Evolutionary conservation across 202 grass and related monocot genomes (phyloP), one percentile per base, ranked within the genome.

Genomic region (Elaeis oleifera): DNA sequence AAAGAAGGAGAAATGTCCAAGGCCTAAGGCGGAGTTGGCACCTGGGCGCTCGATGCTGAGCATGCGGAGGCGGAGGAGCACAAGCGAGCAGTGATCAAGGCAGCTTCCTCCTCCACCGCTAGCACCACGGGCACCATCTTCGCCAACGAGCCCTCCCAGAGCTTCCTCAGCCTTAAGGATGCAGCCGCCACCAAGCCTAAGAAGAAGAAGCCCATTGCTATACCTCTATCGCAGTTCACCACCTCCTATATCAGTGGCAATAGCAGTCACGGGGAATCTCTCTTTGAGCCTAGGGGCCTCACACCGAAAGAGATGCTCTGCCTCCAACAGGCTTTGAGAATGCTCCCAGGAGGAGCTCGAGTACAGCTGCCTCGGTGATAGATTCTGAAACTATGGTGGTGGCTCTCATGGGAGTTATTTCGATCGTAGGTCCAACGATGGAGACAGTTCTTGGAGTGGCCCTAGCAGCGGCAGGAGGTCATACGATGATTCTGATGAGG

Each of bases 11-110:
- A 39, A 9, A 94, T 90, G 77, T 73, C 88, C 18, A 99, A 99
- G 57, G 69, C 80, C 60, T 99, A 88, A 88, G 88, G 88, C 18
- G 82, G 94, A 71, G 88, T 80, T 67, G 88, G 94, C 74, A 88
- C 94, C 3, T 99, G 94, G 94, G 94, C 88, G 59, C 85, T 94
- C 53, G 94, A 99, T 66, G 88, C 88, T 25, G 94, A 99, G 88
- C 88, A 75, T 23, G 89, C 78, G 28, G 94, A 99, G 80, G 94
- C 77, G 51, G 94, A 99, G 82, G 94, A 92, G 78, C 76, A 65
- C 54, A 85, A 92, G 44, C 54, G 28, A 1, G 70, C 61, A 49
- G 69, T 58, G 4, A 26, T 79, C 7, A 13, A 39, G 1, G 32
- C 49, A 14, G 64, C 75, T 28, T 22, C 68, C 0, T 68, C 72